These are phyloP conservation scores for Henckelia pumila DNA, from an alignment of 257 asterid genomes.

Conservation along the genomic window DNA sequence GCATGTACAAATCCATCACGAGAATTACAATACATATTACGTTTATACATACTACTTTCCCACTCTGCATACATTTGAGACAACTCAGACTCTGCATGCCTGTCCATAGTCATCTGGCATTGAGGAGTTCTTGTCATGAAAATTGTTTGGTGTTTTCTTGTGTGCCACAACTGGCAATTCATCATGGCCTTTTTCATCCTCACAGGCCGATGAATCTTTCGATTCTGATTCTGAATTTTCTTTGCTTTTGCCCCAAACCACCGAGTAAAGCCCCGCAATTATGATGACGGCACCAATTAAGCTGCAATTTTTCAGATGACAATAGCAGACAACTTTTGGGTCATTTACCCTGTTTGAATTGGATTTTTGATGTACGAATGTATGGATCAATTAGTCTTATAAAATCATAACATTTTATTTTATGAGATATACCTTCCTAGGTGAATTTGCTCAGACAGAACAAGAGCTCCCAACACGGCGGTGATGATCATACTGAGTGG, in stretches of 20 bases:
- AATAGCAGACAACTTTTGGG: neutral
- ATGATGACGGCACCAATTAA: constrained; percentile 68
- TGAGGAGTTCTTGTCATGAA: neutral
- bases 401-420: neutral
- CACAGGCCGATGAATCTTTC: constrained; percentile 11
- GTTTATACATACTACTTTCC: neutral
- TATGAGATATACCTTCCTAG: constrained; percentile 57
- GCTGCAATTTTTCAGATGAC: constrained; percentile 33
- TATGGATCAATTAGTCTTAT: too few relatives aligned
- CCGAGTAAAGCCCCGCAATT: constrained; percentile 69
- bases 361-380: too few relatives aligned
- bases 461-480: constrained; percentile 60
- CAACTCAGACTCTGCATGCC: neutral
- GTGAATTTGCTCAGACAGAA: constrained; percentile 67
- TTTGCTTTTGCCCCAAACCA: constrained; percentile 84
- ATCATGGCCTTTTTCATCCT: constrained; percentile 29
- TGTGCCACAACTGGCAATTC: constrained; percentile 41
- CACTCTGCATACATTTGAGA: neutral
- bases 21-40: neutral
- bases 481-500: constrained; percentile 79
- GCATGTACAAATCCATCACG: too few relatives aligned
- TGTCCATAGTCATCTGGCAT: constrained; percentile 25
- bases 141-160: constrained; percentile 13
- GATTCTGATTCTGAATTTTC: constrained; percentile 36
- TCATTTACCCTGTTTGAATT: too few relatives aligned